Percentiles rank a stretch among this genome's conserved stretches.
Conservation (phyloP, 805 yeast species). For the Metschnikowia henanensis region DNA sequence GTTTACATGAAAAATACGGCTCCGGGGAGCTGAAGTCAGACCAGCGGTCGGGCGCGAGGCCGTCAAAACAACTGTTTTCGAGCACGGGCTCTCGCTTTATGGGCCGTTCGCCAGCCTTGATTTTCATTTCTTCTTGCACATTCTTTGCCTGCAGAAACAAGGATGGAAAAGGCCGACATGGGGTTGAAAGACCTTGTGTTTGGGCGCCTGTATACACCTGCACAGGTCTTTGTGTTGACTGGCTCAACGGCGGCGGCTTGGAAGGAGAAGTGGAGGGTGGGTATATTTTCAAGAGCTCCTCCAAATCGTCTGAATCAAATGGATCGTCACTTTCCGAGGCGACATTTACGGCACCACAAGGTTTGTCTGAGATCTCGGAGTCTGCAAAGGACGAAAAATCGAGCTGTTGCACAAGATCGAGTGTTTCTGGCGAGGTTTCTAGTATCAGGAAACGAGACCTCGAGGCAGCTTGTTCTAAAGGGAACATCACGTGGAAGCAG, state of each 20-base stretch:
- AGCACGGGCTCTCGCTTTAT: neutral
- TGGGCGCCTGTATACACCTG: neutral
- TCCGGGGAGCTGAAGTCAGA: slow-evolving; percentile 1
- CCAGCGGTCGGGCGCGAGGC: neutral
- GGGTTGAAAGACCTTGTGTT: neutral
- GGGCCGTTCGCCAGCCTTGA: neutral
- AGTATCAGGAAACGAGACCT: slow-evolving; percentile 1
- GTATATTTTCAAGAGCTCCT: slow-evolving; percentile 12
- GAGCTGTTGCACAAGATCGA: slow-evolving; percentile 11
- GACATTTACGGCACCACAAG: slow-evolving; percentile 1
- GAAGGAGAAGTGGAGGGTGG: slow-evolving; percentile 1
- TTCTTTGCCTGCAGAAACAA: slow-evolving; percentile 7
- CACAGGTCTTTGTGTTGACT: neutral
- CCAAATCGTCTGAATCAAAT: slow-evolving; percentile 21
- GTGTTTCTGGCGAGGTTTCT: slow-evolving; percentile 15
- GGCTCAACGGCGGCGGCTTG: neutral
- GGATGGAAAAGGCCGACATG: neutral
- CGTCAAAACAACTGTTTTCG: neutral
- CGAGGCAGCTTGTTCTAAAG: slow-evolving; percentile 1
- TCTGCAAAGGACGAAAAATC: slow-evolving; percentile 22
- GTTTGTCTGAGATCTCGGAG: slow-evolving; percentile 4
- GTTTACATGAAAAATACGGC: slow-evolving; percentile 3
- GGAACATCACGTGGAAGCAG: slow-evolving; percentile 9
- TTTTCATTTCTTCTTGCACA: neutral
- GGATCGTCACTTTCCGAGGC: slow-evolving; percentile 19